Evolutionary conservation across 108 stramenopile genomes (phyloP).

Genomic region (Bacterosira constricta): DNA sequence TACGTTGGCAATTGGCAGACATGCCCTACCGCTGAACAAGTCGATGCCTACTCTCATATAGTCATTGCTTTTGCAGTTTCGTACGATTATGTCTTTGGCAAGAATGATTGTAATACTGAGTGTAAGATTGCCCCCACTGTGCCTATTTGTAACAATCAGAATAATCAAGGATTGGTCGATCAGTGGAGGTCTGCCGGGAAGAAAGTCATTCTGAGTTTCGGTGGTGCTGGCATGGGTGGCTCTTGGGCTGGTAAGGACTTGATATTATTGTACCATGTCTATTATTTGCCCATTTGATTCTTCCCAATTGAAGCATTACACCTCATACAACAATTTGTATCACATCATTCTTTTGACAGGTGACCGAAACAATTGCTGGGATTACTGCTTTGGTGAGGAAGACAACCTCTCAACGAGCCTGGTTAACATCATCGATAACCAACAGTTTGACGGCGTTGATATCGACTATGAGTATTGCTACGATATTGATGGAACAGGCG

Average conservation of each 20-base stretch:
- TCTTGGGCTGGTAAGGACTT: conserved; percentile 55
- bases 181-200: conserved; percentile 44
- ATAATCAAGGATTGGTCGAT: conserved; percentile 19
- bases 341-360: conserved; percentile 10
- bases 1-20: conserved; percentile 69
- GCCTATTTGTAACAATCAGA: conserved; percentile 33
- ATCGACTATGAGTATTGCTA: conserved; percentile 79
- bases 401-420: conserved; percentile 47
- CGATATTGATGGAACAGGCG: too few species aligned
- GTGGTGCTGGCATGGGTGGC: conserved; percentile 73
- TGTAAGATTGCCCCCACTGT: conserved; percentile 45
- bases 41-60: conserved; percentile 59
- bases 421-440: conserved; percentile 49
- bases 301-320: background rate
- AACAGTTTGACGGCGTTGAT: conserved; percentile 62
- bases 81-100: conserved; percentile 44
- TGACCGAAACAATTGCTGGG: conserved; percentile 70
- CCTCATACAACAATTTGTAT: background rate
- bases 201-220: conserved; percentile 70
- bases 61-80: conserved; percentile 64
- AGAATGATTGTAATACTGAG: conserved; percentile 43
- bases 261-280: background rate
- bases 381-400: conserved; percentile 70
- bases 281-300: too few species aligned
- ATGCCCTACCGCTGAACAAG: conserved; percentile 55